Evolutionary conservation across 2,329 filamentous ascomycete genomes (phyloP), one percentile per base, ranked within the genome.

Genomic region (Alternaria sp.): DNA sequence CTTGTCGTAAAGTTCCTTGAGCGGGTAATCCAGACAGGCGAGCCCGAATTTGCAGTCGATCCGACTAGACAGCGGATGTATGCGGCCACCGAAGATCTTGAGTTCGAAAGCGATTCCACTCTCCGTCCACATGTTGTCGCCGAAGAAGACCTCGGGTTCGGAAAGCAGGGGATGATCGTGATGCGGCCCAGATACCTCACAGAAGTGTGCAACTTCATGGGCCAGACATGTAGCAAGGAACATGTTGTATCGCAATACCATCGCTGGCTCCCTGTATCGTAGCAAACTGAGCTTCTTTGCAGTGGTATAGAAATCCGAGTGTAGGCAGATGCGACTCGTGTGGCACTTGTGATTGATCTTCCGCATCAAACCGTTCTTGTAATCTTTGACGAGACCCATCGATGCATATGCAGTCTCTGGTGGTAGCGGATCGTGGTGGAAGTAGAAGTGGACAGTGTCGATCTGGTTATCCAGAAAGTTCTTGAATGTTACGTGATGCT

Each of bases 121-220:
- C 61, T 81, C 79, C 3, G 77, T 80, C 75, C 77, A 81, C 68
- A 72, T 77, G 63, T 81, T 79, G 56, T 80, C 75, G 40, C 77
- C 73, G 62, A 80, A 78, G 54, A 79, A 81, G 8, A 79, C 76
- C 57, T 80, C 79, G 0, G 77, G 76, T 59, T 76, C 70, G 7
- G 76, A 78, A 2, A 80, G 65, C 3, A 80, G 66, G 0, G 73
- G 74, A 28, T 77, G 76, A 17, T 78, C 73, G 52, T 78, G 78
- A 46, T 78, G 76, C 8, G 77, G 77, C 6, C 77, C 77, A 11
- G 78, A 79, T 2, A 80, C 74, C 59, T 80, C 79, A 53, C 80
- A 76, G 66, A 80, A 81, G 62, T 81, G 79, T 30, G 79, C 78
- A 59, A 81, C 72, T 62, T 81, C 79, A 45, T 81, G 79, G 5